A percentile compares a stretch with the other conserved stretches of the same genome.
phyloP scores from a whole-genome alignment of 1,139 yeast genomes.

The Arxiozyma telluris region DNA sequence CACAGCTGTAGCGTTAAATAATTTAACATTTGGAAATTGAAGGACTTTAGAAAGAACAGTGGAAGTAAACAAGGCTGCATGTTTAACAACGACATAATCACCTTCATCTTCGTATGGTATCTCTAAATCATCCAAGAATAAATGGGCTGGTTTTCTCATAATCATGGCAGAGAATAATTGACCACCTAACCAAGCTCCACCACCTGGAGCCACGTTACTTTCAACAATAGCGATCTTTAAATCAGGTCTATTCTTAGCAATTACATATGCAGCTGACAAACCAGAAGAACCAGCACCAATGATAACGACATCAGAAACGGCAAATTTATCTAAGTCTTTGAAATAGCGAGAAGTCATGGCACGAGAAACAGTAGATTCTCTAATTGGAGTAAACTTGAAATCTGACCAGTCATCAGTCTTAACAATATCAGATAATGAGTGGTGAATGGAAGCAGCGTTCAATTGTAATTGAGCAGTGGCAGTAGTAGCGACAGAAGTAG shows the following conservation, averaged over 20 bases:
- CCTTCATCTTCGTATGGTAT: conserved; percentile 73
- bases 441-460: conserved; percentile 18
- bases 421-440: conserved; percentile 34
- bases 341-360: conserved; percentile 77
- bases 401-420: conserved; percentile 49
- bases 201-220: conserved; percentile 70
- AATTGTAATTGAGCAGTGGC: conserved; percentile 20
- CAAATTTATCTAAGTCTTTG: conserved; percentile 62
- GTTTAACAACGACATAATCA: conserved; percentile 70
- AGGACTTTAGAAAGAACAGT: conserved; percentile 63
- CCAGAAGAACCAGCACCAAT: conserved; percentile 80
- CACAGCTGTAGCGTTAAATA: conserved; percentile 75
- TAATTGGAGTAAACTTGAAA: conserved; percentile 61
- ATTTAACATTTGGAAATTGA: conserved; percentile 63
- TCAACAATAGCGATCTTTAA: conserved; percentile 67
- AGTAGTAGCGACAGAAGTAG: too few relatives aligned
- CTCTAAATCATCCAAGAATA: conserved; percentile 55
- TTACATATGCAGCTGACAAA: conserved; percentile 61
- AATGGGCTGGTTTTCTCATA: conserved; percentile 67
- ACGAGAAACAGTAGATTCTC: conserved; percentile 74
- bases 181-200: conserved; percentile 80
- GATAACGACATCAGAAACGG: conserved; percentile 67
- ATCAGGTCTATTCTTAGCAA: conserved; percentile 70
- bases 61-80: conserved; percentile 71
- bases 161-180: conserved; percentile 74